These are phyloP conservation scores for Dendrobium huoshanense DNA, from an alignment of 106 monocot species.

Conservation along the genomic window DNA sequence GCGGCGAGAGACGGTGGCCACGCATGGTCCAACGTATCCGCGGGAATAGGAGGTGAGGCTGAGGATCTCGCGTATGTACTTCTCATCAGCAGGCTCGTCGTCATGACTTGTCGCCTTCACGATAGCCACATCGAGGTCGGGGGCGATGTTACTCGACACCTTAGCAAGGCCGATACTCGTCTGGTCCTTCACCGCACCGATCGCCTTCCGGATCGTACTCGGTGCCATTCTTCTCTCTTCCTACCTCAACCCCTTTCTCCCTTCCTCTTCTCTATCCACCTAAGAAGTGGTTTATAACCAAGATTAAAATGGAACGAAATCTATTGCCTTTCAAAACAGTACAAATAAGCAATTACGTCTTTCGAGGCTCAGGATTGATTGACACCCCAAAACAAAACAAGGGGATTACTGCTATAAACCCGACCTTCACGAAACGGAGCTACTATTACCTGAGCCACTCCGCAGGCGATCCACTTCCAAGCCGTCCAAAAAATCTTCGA, in stretches of 20 bases:
- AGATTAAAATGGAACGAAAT: conserved; percentile 1
- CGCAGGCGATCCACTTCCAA: neutral
- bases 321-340: neutral
- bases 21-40: conserved; percentile 33
- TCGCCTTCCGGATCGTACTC: conserved; percentile 57
- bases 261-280: neutral
- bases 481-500: neutral
- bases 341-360: neutral
- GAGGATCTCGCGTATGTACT: conserved; percentile 49
- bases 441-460: neutral
- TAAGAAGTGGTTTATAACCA: neutral
- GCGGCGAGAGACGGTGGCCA: conserved; percentile 45
- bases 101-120: conserved; percentile 77
- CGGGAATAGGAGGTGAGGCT: conserved; percentile 49
- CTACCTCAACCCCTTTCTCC: neutral
- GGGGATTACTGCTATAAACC: neutral
- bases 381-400: neutral
- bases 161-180: conserved; percentile 63
- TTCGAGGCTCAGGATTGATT: neutral
- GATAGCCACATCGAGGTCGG: conserved; percentile 72
- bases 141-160: conserved; percentile 55
- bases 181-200: conserved; percentile 75
- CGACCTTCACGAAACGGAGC: neutral
- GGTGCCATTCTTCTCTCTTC: conserved; percentile 27
- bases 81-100: conserved; percentile 54